Base-by-base conservation (phyloP, 495 filamentous ascomycete species). In the Bacidia rubella region DNA sequence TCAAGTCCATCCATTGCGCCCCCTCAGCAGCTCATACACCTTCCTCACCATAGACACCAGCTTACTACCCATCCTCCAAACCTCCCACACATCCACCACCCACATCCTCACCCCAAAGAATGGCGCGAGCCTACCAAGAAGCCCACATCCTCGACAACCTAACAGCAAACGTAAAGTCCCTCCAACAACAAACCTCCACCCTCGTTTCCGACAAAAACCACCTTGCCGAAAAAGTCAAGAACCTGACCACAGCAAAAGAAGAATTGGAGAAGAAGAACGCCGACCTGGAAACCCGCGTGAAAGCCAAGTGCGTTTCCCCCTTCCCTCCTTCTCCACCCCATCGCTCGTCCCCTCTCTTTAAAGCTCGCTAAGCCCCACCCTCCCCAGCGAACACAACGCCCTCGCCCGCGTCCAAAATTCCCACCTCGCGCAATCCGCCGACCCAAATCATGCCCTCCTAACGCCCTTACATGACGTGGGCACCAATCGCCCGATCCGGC, bases 91-190 rank as follows among this genome's bases (percentile, higher is more conserved):
- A 35, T 15, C 5, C 29, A 15, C 29, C 7, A 35, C 29, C 29
- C 29, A 35, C 15, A 7, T 5, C 15, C 29, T 9, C 47, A 43
- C 5, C 21, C n/a, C n/a, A n/a, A n/a, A n/a, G n/a, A n/a, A 58
- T 58, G 56, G 56, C 56, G 17, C 56, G 56, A 40, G 52, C 52
- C 20, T 58, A 58, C 26, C 56, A 58, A 49, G 56, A 58, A 52
- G 29, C 52, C 47, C 56, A 58, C 20, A 52, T 58, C 2, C 11
- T 58, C 29, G 56, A 58, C 4, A 55, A 22, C 19, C 52, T 58
- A 7, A 32, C 52, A 15, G 40, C 52, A 15, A 48, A 11, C 35
- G 47, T 54, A 11, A 58, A 55, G 41, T 15, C 24, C 4, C 29
- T 58, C 1, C 56, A 58, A 25, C 10, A 40, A 23, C 47, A 54